Conservation (phyloP, 1,139 yeast species). For the Scheffersomyces parashehatae region DNA sequence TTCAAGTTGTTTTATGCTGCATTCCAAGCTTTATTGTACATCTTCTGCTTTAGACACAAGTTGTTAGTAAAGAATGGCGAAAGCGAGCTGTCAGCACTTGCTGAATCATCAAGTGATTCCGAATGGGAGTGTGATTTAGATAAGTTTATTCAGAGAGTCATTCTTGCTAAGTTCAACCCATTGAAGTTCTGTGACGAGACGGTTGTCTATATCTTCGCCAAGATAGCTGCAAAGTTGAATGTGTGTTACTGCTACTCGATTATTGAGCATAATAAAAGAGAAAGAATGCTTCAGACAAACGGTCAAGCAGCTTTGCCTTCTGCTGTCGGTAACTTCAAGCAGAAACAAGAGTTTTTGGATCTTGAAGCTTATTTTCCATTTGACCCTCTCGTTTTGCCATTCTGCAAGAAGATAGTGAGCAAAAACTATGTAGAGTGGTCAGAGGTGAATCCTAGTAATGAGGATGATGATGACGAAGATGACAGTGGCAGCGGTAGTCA, state of each 20-base stretch:
- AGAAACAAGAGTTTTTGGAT: conserved; percentile 79
- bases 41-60: conserved; percentile 84
- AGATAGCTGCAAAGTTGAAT: conserved; percentile 84
- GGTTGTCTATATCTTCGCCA: conserved; percentile 91
- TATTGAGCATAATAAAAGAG: conserved; percentile 85
- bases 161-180: conserved; percentile 89
- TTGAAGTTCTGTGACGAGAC: conserved; percentile 91
- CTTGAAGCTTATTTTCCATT: conserved; percentile 93
- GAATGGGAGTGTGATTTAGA: conserved; percentile 86
- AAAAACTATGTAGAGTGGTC: conserved; percentile 74
- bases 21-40: conserved; percentile 85
- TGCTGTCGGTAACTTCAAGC: conserved; percentile 43
- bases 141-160: conserved; percentile 81
- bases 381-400: conserved; percentile 81
- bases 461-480: conserved; percentile 69
- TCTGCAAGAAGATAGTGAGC: conserved; percentile 52
- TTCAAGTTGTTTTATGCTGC: conserved; percentile 91
- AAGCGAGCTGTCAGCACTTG: conserved; percentile 12
- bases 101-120: conserved; percentile 19
- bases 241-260: conserved; percentile 93
- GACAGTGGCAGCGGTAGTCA: conserved; percentile 33
- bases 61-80: conserved; percentile 45
- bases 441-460: conserved; percentile 45
- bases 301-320: conserved; percentile 28
- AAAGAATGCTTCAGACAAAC: conserved; percentile 45